phyloP scores from a whole-genome alignment of 345 rosid species.

The Turnera subulata region DNA sequence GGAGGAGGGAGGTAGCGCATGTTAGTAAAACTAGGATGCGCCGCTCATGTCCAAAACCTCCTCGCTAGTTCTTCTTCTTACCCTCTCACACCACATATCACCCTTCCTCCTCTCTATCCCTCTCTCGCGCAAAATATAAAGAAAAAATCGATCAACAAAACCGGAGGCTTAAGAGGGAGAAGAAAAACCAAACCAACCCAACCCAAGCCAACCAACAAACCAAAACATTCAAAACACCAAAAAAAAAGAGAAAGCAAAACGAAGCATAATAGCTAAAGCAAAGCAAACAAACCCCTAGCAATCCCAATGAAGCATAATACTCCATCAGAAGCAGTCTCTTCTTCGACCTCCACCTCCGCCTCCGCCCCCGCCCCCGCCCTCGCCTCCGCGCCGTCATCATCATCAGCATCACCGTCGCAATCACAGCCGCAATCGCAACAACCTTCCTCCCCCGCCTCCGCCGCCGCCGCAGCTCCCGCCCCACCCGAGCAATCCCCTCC shows the following conservation, averaged over 20 bases:
- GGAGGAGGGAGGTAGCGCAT: constrained; percentile 10
- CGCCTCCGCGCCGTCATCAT: constrained; percentile 34
- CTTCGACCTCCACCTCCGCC: constrained; percentile 25
- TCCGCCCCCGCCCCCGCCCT: constrained; percentile 21
- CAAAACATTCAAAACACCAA: too few relatives aligned
- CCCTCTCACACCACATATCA: constrained; percentile 24
- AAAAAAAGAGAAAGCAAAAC: too few relatives aligned
- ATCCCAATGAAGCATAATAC: constrained; percentile 52
- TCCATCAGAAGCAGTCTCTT: constrained; percentile 71
- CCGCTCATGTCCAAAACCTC: constrained; percentile 27
- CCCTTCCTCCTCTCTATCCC: constrained; percentile 11
- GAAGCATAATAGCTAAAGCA: too few relatives aligned
- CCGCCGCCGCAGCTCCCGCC: constrained; percentile 15
- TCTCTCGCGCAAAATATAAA: too few relatives aligned
- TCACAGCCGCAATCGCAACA: constrained; percentile 18
- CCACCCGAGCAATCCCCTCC: constrained; percentile 46
- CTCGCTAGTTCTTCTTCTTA: constrained; percentile 15
- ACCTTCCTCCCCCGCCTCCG: constrained; percentile 14
- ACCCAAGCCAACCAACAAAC: background rate
- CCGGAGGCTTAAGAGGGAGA: constrained; percentile 6
- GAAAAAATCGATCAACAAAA: constrained; percentile 7
- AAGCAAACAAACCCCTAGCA: constrained; percentile 1
- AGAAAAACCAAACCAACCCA: background rate
- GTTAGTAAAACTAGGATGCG: constrained; percentile 35
- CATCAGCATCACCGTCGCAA: constrained; percentile 14